Conservation (phyloP, 139 green algal species). For the Chlorella sorokiniana region DNA sequence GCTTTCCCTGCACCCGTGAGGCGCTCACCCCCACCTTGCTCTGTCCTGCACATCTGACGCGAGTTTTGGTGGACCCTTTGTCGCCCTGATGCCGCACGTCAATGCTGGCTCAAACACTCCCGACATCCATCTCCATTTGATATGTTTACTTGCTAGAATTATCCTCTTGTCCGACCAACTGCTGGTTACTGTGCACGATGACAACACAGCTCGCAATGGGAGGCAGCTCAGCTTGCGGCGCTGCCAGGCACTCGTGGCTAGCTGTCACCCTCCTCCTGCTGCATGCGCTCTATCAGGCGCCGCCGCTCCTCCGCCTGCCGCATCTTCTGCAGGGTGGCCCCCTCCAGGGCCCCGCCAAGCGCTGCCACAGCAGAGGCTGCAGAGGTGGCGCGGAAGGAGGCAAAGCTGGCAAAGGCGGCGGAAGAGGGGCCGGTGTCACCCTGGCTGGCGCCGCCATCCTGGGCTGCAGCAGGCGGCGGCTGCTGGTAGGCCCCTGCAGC, state of each 20-base stretch:
- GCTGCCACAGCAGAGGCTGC: neutral
- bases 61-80: too few species aligned
- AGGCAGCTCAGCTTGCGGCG: neutral
- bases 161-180: too few species aligned
- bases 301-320: slow-evolving; percentile 40
- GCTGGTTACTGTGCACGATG: too few species aligned
- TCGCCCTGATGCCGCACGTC: too few species aligned
- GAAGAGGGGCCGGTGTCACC: neutral
- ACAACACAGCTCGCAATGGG: neutral
- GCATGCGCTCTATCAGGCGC: slow-evolving; percentile 34
- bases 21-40: too few species aligned
- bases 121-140: too few species aligned
- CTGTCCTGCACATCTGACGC: too few species aligned
- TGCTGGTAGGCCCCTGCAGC: too few species aligned
- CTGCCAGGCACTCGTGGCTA: neutral
- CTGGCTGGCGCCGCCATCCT: neutral
- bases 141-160: too few species aligned
- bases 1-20: too few species aligned
- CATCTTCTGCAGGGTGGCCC: slow-evolving; percentile 35
- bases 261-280: slow-evolving; percentile 19
- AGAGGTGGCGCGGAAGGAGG: neutral
- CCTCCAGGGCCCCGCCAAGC: slow-evolving; percentile 27
- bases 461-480: neutral
- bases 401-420: neutral
- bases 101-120: too few species aligned